Base-by-base conservation (phyloP, 805 yeast genomes). In the Barnettozyma pratensis region DNA sequence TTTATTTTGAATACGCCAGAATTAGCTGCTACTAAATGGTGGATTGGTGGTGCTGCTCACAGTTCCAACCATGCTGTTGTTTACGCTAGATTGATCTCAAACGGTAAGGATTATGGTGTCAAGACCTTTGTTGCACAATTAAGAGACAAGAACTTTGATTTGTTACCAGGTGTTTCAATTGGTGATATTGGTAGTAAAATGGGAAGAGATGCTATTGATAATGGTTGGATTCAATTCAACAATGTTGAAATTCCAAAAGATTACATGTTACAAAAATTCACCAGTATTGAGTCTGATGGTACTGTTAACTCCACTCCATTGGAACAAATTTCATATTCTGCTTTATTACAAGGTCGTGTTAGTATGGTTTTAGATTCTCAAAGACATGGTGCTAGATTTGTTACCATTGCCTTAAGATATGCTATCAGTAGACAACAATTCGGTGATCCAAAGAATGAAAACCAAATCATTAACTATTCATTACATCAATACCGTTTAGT, bases 1-100 rank as follows among this genome's bases (percentile, higher is more conserved):
- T 87, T 91, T 62, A 64, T 77, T 47, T 81, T 91, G 60, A 78
- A 87, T 63, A 91, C 97, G 10, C 97, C 97, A 1, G 85, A 87
- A 62, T 66, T 87, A 47, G 91, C 95, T 36, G 97, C 97, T 40
- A 90, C 97, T 28, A 91, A 91, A 66, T 91, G 97, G 97, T 91
- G 97, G 97, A 91, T 91, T 60, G 97, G 97, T 42, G 97, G 97
- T 59, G 97, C 97, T 39, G 97, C 97, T 9, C 95, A 88, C 67
- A 83, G 96, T 25, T 88, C 97, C 6, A 88, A 91, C 30, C 97
- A 91, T 69, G 74, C 88, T 27, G 80, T 83, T n/a, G 85, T 81
- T 28, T 91, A 83, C 65, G 97, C 97, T 5, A 76, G 97, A 52
- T 74, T 91, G 53, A 78, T 87, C 45, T 89, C 88, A 31, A 73